Percentiles rank a stretch among this genome's conserved stretches.
phyloP scores from a whole-genome alignment of 2,329 filamentous ascomycete genomes.

The Colletotrichum horii region DNA sequence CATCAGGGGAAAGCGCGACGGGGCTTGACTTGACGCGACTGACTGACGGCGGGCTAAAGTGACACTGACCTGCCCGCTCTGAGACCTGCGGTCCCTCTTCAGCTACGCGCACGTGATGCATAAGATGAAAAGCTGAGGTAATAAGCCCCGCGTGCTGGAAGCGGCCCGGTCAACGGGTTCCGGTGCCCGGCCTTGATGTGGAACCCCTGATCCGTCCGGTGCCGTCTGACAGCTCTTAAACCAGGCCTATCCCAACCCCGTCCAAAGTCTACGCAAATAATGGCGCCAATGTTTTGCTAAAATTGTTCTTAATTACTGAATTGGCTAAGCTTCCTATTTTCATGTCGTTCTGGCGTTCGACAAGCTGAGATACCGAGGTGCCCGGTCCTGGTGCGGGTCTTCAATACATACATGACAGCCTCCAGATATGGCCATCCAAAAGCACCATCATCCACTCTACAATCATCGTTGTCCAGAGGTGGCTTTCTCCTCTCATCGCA shows the following conservation, averaged over 20 bases:
- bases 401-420: background rate
- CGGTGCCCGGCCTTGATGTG: background rate
- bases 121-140: background rate
- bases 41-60: background rate
- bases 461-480: background rate
- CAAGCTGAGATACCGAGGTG: background rate
- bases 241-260: background rate
- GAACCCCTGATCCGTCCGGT: background rate
- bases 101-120: background rate
- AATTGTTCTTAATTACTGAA: background rate
- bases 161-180: background rate
- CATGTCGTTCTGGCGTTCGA: background rate
- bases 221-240: background rate
- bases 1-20: slow-evolving; percentile 2
- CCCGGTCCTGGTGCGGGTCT: background rate
- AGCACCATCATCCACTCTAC: background rate
- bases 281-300: background rate
- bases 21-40: slow-evolving; percentile 4
- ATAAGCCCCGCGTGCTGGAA: background rate
- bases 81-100: background rate
- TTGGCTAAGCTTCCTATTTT: background rate
- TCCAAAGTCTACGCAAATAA: background rate
- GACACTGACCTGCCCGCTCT: slow-evolving; percentile 4
- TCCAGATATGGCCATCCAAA: background rate
- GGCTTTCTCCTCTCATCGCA: background rate